phyloP scores from a whole-genome alignment of 305 asterid genomes.

The Salvia sclarea region DNA sequence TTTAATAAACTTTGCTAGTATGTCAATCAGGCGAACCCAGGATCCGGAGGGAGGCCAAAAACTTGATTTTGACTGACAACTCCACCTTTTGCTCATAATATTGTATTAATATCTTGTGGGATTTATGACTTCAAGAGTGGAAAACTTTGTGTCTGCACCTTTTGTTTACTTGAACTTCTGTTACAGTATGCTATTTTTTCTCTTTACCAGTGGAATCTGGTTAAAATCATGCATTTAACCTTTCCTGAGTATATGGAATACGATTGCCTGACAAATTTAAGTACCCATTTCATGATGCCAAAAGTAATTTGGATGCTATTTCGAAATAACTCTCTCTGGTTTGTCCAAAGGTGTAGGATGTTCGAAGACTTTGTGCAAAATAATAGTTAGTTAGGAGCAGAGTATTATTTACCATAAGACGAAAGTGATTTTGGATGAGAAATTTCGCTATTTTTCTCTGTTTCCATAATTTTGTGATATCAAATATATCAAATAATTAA shows the following conservation, averaged over 20 bases:
- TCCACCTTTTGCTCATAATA: not conserved
- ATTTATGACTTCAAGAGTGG: not conserved
- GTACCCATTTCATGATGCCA: not conserved
- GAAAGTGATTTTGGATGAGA: not conserved
- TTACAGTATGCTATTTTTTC: not conserved
- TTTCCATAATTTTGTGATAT: too few relatives aligned
- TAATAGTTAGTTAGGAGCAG: too few relatives aligned
- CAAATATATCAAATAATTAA: too few relatives aligned
- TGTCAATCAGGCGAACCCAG: not conserved
- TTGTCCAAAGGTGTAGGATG: not conserved
- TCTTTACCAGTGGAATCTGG: not conserved
- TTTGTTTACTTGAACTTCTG: not conserved
- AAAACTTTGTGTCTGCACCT: not conserved
- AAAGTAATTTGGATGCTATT: not conserved
- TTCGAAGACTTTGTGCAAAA: too few relatives aligned
- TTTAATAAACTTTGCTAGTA: not conserved
- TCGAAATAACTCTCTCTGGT: not conserved
- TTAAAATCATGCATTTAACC: not conserved
- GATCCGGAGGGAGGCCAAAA: not conserved
- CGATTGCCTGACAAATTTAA: not conserved
- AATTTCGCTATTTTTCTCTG: not conserved
- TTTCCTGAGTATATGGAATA: not conserved
- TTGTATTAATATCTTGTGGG: not conserved
- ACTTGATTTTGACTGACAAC: not conserved
- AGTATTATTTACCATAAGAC: not conserved